Percentiles rank a stretch among this genome's conserved stretches.
Evolutionary conservation across 1,284 basidiomycete species (phyloP).

Genomic region (Kalmanozyma brasiliensis): DNA sequence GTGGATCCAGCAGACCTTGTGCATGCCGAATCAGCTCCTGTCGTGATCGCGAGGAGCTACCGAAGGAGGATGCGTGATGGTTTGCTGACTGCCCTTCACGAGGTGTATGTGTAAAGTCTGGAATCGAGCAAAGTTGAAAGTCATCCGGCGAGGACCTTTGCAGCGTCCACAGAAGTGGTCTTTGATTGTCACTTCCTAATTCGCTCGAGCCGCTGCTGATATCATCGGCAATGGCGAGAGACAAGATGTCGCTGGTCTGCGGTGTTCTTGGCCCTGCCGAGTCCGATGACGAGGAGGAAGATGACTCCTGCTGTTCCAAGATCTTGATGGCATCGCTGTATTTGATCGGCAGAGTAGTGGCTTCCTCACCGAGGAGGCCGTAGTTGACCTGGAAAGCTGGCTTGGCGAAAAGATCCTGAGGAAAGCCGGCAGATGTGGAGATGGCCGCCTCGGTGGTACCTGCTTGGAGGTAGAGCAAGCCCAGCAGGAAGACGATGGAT

Average conservation of each 20-base stretch:
- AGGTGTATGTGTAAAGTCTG: conserved; percentile 28
- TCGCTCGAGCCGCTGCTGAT: background rate
- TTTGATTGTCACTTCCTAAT: background rate
- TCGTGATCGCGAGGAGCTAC: conserved; percentile 8
- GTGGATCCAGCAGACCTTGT: conserved; percentile 48
- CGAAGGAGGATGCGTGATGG: background rate
- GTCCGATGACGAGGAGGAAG: conserved; percentile 2
- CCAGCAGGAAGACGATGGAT: conserved; percentile 28
- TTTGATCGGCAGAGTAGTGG: conserved; percentile 26
- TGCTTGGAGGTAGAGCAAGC: conserved; percentile 29
- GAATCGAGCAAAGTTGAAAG: conserved; percentile 45
- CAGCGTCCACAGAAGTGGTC: conserved; percentile 18
- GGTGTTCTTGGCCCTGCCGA: conserved; percentile 2
- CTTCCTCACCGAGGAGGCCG: background rate
- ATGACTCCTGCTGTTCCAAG: conserved; percentile 34
- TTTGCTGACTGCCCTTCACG: conserved; percentile 3
- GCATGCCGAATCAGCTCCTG: conserved; percentile 29
- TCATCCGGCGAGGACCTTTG: conserved; percentile 23
- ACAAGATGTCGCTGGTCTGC: conserved; percentile 2
- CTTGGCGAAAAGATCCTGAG: conserved; percentile 46
- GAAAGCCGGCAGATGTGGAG: conserved; percentile 38
- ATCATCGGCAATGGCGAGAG: conserved; percentile 14
- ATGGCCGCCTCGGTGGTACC: conserved; percentile 21
- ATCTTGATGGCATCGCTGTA: conserved; percentile 25
- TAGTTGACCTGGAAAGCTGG: conserved; percentile 36